Evolutionary conservation across 1,284 basidiomycete genomes (phyloP), one percentile per base, ranked within the genome.

Genomic region (Ceratobasidium sp.): DNA sequence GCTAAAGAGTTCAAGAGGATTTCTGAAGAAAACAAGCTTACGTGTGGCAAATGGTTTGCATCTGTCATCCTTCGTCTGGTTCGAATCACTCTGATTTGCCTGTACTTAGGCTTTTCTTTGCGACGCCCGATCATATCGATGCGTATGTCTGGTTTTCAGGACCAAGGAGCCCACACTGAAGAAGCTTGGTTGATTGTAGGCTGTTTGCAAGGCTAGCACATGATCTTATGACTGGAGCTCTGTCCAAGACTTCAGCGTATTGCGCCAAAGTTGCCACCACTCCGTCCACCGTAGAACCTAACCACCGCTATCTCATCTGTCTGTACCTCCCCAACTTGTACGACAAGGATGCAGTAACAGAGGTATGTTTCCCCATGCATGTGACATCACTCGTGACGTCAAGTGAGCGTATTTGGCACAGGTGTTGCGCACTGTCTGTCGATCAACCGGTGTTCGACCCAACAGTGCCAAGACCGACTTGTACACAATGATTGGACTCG

Each of bases 261-360:
- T 80, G 85, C 43, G 86, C 88, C 2, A 93, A 92, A 81, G 92
- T 92, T 4, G 85, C 92, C 0, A 93, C 91, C 2, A 88, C 86
- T 34, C 88, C 89, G 0, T 82, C 84, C 69, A 87, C 88, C 65
- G 85, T 78, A 34, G 56, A n/a, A 8, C 82, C 87, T 17, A 86
- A 88, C 62, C 82, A 88, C 77, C 89, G 89, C 77, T 91, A 92
- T 81, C 82, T 92, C 44, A 87, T 93, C 37, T 92, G 90, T 79
- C 79, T 93, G n/a, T 93, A 92, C 80, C 82, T 93, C 29, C 91
- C 92, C 6, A 84, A 93, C 81, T 88, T 91, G 15, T 92, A 90
- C 80, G 87, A 92, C 81, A 89, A 90, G 81, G 84, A 84, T 49
- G 84, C 84, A 44, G 89, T 90, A 1, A 87, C 85, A 6, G 85